Base-by-base conservation (phyloP, 1,139 yeast species). In the Scheffersomyces segobiensis region DNA sequence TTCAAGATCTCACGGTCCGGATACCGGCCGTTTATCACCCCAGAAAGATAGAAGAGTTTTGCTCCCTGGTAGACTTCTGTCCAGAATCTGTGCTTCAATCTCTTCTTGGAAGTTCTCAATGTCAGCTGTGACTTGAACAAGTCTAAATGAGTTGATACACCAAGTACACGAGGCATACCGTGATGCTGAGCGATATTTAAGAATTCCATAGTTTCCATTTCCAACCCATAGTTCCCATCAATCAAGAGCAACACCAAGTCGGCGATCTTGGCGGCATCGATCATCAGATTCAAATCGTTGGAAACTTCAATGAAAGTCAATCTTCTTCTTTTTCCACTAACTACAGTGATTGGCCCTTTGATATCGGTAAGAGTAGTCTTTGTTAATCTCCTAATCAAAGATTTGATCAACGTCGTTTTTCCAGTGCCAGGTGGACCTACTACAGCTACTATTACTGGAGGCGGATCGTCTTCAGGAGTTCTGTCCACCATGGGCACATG, bases 361-460 rank as follows among this genome's bases (percentile, higher is more conserved):
- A 96, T 86, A 65, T 95, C 98, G 47, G 85, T 80, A 53, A 96
- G 74, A 0, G 96, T 85, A 39, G 96, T 91, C 73, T 96, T 96
- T n/a, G 98, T 87, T 73, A 91, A 84, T 72, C 98, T 79, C 73
- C 95, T 83, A 14, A 96, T 93, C 60, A 96, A 79, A 10, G 98
- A 93, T 71, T 92, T 89, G 70, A 96, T 92, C 69, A 96, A 81
- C 0, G 99, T 95, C 20, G 98, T 87, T 71, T 96, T 96, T 63
- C 99, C 99, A 0, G 98, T 95, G 14, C 99, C 99, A 8, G 97
- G 97, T 10, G 99, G 99, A 0, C 99, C 99, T 19, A 95, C 98
- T 6, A 95, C 97, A 0, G 98, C 98, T 48, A 96, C 92, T 58
- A 96, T 88, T 22, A 95, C 89, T 57, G 99, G 99, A 48, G 99